phyloP scores from a whole-genome alignment of 1,284 basidiomycete genomes.

The Ganoderma resinaceum region DNA sequence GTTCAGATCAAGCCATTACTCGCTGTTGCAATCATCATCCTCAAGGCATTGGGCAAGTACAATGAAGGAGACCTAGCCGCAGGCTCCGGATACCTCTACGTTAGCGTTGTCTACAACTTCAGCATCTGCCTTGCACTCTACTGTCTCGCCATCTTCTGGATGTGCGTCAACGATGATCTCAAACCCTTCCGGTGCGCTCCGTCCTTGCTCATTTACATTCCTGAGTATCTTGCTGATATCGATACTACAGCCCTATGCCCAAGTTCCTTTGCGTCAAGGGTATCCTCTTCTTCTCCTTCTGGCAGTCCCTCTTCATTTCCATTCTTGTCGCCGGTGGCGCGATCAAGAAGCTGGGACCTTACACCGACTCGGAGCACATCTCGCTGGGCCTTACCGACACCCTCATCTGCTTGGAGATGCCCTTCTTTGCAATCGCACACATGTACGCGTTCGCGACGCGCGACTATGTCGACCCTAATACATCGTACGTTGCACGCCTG shows the following conservation, averaged over 20 bases:
- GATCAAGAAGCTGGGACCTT: slow-evolving; percentile 84
- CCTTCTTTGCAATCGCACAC: slow-evolving; percentile 94
- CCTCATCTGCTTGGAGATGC: slow-evolving; percentile 97
- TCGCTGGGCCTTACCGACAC: slow-evolving; percentile 90
- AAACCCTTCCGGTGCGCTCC: slow-evolving; percentile 81
- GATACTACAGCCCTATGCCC: slow-evolving; percentile 67
- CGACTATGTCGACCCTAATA: slow-evolving; percentile 79
- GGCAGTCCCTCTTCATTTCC: slow-evolving; percentile 91
- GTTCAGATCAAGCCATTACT: slow-evolving; percentile 96
- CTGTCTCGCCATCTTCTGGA: slow-evolving; percentile 95
- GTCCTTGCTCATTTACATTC: slow-evolving; percentile 1
- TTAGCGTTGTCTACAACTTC: slow-evolving; percentile 84
- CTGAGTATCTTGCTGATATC: slow-evolving; percentile 13
- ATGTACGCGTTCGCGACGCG: slow-evolving; percentile 87
- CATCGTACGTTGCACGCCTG: slow-evolving; percentile 84
- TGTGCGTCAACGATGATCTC: slow-evolving; percentile 86
- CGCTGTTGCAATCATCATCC: slow-evolving; percentile 83
- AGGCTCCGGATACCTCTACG: slow-evolving; percentile 91
- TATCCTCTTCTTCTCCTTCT: slow-evolving; percentile 98
- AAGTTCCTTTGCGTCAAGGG: slow-evolving; percentile 99
- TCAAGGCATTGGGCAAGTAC: slow-evolving; percentile 90
- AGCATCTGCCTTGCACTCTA: slow-evolving; percentile 81
- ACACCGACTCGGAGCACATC: slow-evolving; percentile 90
- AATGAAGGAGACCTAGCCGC: slow-evolving; percentile 88
- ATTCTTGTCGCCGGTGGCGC: slow-evolving; percentile 85